phyloP scores from a whole-genome alignment of 176 grass and related monocot species.

The Triticum timopheevii region DNA sequence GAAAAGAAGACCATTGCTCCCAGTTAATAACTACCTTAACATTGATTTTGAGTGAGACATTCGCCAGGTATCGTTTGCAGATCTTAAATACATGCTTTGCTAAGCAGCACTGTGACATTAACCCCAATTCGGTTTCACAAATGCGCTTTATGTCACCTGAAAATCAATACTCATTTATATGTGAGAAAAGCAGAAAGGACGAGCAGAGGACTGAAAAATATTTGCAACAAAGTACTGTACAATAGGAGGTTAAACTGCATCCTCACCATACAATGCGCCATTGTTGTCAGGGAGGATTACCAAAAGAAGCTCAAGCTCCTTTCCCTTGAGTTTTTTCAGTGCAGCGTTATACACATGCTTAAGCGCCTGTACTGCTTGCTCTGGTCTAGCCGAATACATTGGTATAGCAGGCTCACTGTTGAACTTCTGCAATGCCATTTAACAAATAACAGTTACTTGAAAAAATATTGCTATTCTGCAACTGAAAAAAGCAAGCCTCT shows the following conservation, averaged over 20 bases:
- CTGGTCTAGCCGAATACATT: conserved; percentile 59
- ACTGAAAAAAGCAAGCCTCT: neutral
- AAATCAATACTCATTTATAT: neutral
- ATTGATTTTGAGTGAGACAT: conserved; percentile 84
- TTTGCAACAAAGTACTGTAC: neutral
- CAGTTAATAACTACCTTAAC: conserved; percentile 50
- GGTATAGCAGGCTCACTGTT: conserved; percentile 63
- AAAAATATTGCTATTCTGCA: neutral
- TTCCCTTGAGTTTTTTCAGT: conserved; percentile 60
- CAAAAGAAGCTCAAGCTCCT: conserved; percentile 74
- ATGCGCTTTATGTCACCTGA: conserved; percentile 77
- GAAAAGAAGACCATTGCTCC: neutral
- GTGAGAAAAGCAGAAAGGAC: neutral
- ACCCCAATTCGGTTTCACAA: conserved; percentile 74
- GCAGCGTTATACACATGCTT: conserved; percentile 60
- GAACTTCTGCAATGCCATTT: conserved; percentile 46
- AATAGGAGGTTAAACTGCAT: neutral
- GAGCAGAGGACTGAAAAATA: neutral
- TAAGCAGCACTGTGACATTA: conserved; percentile 69
- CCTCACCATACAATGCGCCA: conserved; percentile 69
- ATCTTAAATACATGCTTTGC: conserved; percentile 84
- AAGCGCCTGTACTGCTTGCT: conserved; percentile 65
- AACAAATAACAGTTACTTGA: neutral
- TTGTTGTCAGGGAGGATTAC: conserved; percentile 77
- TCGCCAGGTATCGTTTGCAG: conserved; percentile 68